Percentiles rank a stretch among this genome's conserved stretches.
Evolutionary conservation across 208 protist species (phyloP).

Genomic region (Acanthamoeba comandoni): DNA sequence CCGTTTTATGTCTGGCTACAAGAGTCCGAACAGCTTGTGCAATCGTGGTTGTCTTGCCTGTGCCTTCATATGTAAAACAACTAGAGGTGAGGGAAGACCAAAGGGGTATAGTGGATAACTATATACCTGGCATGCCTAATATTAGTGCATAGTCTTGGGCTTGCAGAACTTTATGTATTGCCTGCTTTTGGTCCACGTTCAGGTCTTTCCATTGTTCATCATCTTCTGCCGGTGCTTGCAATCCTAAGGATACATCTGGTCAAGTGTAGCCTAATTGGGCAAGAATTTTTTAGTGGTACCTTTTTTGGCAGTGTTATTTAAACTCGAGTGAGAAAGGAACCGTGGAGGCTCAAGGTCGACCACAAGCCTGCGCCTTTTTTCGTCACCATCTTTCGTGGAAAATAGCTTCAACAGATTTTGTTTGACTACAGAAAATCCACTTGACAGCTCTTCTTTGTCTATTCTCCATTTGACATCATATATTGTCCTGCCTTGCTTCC

Average conservation of each 20-base stretch:
- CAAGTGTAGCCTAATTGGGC: neutral
- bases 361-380: conserved; percentile 40
- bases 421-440: conserved; percentile 50
- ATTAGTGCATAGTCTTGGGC: conserved; percentile 86
- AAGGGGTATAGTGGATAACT: too few species aligned
- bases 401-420: conserved; percentile 70
- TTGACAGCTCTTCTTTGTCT: conserved; percentile 72
- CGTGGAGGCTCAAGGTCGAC: conserved; percentile 68
- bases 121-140: conserved; percentile 86
- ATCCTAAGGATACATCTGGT: neutral
- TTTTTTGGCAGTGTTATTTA: too few species aligned
- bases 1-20: conserved; percentile 61
- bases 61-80: conserved; percentile 65
- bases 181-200: conserved; percentile 82
- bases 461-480: conserved; percentile 62
- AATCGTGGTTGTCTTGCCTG: conserved; percentile 89
- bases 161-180: conserved; percentile 78
- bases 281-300: neutral
- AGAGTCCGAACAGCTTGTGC: conserved; percentile 80
- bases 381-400: neutral
- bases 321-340: neutral
- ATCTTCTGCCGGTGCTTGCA: conserved; percentile 8
- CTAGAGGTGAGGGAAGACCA: too few species aligned
- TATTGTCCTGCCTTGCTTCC: neutral
- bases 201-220: conserved; percentile 25